Base-by-base conservation (phyloP, 352 stramenopile genomes). In the Plasmopara muralis region DNA sequence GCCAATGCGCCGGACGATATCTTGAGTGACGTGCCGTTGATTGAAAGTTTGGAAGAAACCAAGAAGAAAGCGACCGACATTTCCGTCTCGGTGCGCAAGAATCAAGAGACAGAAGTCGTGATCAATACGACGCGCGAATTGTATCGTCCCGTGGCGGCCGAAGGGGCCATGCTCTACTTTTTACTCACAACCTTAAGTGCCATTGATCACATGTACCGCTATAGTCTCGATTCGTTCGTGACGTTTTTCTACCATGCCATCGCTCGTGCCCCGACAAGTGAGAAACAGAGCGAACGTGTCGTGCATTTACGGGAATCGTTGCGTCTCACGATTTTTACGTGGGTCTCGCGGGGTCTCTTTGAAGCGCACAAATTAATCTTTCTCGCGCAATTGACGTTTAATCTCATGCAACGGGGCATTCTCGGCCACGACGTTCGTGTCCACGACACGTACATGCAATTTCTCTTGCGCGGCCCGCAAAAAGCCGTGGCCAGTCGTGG, bases 151-250 rank as follows among this genome's bases (percentile, higher is more conserved):
- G 91, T 98, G 52, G 95, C 95, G 14, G 79, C 93, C 0, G 95
- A 98, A 53, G 95, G 94, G 9, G 93, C 95, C 6, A 98, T 98
- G 95, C 83, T 98, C 39, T 98, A 98, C 73, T 98, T 98, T 70
- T 65, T 98, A 41, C 83, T 98, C 20, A 98, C 95, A 10, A 97
- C 95, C 47, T 78, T 98, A 13, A 96, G 85, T 64, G 68, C 83
- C 40, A 98, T 98, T 58, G 88, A 98, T 62, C 91, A 98, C 77
- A 98, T 98, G 95, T 98, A 98, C 65, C 94, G 97, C 72, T 98
- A 98, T 71, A 98, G 89, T 50, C 73, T 98, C 20, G 95, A 98
- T 62, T 96, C 86, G 42, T 98, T 98, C 71, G 90, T 98, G 40
- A 97, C 88, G 14, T 98, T 98, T 70, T 98, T 98, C 65, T 94